Percentiles rank a stretch among this genome's conserved stretches.
Evolutionary conservation across 768 basidiomycete species (phyloP).

Genomic region (Stropharia rugosoannulata): DNA sequence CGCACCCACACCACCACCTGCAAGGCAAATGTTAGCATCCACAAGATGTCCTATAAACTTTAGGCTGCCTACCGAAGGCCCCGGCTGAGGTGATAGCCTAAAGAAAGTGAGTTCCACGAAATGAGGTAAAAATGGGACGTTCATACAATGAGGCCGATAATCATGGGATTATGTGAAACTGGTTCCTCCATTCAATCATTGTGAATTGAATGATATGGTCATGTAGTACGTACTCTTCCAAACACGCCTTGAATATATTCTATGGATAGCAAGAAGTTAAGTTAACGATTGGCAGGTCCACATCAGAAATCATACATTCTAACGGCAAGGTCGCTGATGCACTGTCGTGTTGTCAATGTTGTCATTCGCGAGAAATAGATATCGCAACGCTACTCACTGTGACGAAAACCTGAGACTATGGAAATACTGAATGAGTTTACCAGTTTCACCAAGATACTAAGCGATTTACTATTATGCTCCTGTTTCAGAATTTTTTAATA

Average conservation of each 20-base stretch:
- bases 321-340: slow-evolving; percentile 28
- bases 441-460: too few species aligned
- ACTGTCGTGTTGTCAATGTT: slow-evolving; percentile 12
- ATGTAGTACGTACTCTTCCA: slow-evolving; percentile 11
- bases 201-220: not conserved
- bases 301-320: slow-evolving; percentile 22
- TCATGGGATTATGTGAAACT: slow-evolving; percentile 1
- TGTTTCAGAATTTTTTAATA: slow-evolving; percentile 1
- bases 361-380: not conserved
- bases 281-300: not conserved
- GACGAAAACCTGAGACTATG: slow-evolving; percentile 25
- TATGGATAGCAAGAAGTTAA: not conserved
- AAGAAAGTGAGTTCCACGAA: not conserved
- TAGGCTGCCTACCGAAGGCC: not conserved
- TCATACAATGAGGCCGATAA: slow-evolving; percentile 2
- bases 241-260: slow-evolving; percentile 18
- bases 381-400: slow-evolving; percentile 18
- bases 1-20: slow-evolving; percentile 10
- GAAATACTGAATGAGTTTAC: not conserved
- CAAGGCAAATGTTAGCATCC: not conserved
- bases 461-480: slow-evolving; percentile 24
- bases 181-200: not conserved
- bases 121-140: not conserved
- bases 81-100: not conserved
- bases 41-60: not conserved